Evolutionary conservation across 139 green algal species (phyloP), one percentile per base, ranked within the genome.

Genomic region (Chlamydomonas sphaeroides): DNA sequence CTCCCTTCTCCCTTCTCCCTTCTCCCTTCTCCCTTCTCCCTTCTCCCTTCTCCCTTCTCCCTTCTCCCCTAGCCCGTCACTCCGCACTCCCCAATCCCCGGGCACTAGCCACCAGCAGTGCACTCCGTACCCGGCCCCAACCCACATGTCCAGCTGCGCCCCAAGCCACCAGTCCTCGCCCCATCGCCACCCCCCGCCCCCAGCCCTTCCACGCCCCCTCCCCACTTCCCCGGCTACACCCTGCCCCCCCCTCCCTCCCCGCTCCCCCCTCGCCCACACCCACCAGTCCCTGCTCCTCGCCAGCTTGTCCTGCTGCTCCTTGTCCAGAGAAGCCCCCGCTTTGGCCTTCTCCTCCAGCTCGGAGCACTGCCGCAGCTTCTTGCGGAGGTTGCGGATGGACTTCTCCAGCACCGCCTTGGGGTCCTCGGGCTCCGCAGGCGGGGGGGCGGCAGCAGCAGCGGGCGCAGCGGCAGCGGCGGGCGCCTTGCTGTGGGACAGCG

Each of bases 281-380:
- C 83, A 91, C 90, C 90, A 94, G 0, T 7, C 74, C 0, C 51
- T 18, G n/a, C 85, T 59, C 71, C 79, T 85, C 0, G 14, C 61
- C 65, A 94, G 73, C 84, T 94, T 94, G 4, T 89, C 84, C 74
- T 87, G 33, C 69, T 94, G 89, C 38, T 91, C 81, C 0, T 36
- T 53, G 15, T 85, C 89, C 48, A 94, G 78, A 33, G 70, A 38
- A 28, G 87, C 78, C 6, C 90, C 89, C 32, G 61, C 70, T 6
- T 65, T 69, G 57, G 63, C 17, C 71, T 90, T 87, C 41, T 85
- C 69, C 28, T 53, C 59, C 67, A 91, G 66, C n/a, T 74, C 67
- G 33, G 90, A 85, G 35, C 86, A 89, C 71, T 93, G 87, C 30
- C 90, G 84, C 41, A 95, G 65, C 72, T 94, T 93, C 87, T 95